Base-by-base conservation (phyloP, 495 filamentous ascomycete genomes). In the Friedmanniomyces endolithicus region DNA sequence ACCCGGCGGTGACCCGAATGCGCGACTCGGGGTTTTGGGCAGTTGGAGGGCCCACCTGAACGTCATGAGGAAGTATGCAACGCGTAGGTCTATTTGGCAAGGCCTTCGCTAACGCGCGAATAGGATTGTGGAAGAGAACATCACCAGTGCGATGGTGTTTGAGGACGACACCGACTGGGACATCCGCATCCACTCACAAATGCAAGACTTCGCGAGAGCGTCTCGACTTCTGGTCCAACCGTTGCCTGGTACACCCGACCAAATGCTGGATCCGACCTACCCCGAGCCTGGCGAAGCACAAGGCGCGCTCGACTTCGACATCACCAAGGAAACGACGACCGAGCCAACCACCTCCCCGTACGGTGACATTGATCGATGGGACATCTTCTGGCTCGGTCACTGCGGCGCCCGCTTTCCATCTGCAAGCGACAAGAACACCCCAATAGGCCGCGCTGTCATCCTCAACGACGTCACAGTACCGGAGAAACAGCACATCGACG, bases 151-250 rank as follows among this genome's bases (percentile, higher is more conserved):
- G 6, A 17, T 57, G 16, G 22, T 57, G 1, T 11, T 52, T 7
- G 55, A 57, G 37, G 55, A 57, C 22, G 55, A 57, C 31, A 47
- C 19, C 11, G 55, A 57, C 25, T 57, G 55, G 55, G 55, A 57
- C 25, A 31, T 57, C 8, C 55, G 55, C 39, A 49, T 57, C 48
- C 51, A 57, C 35, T 44, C 35, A 19, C 55, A 57, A 39, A 51
- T 57, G 55, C 41, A 47, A 31, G 55, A 52, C 40, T 57, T 52
- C 47, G 55, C 55, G 1, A 48, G 25, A 45, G 55, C 55, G 11
- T 51, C 55, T 19, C 2, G 40, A 37, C 23, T 57, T 9, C 25
- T 57, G 14, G 6, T 57, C 14, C 55, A 57, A 35, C 48, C 55
- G 9, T 11, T 50, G 23, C 45, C 22, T 9, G 53, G 53, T 11